These are phyloP conservation scores for Tephrocybe sp. DNA, from an alignment of 768 basidiomycete genomes.

Conservation along the genomic window DNA sequence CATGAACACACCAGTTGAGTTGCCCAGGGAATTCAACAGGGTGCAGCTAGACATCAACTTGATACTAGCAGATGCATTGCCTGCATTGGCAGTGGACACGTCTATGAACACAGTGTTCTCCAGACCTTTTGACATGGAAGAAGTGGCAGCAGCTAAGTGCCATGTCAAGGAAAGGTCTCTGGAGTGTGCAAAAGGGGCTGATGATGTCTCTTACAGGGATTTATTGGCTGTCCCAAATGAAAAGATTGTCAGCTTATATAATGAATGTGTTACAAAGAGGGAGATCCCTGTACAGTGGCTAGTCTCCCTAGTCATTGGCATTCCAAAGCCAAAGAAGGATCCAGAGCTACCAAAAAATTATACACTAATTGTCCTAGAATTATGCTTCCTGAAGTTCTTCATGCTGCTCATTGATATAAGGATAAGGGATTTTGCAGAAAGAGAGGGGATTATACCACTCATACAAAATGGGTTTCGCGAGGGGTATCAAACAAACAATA, in stretches of 20 bases:
- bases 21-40: not conserved
- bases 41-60: not conserved
- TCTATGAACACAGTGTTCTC: constrained; percentile 4
- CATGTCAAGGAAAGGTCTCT: constrained; percentile 3
- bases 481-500: constrained; percentile 20
- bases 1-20: not conserved
- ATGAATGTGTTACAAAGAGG: constrained; percentile 2
- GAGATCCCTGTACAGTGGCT: constrained; percentile 5
- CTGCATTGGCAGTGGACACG: not conserved
- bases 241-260: constrained; percentile 1
- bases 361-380: constrained; percentile 19
- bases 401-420: constrained; percentile 22
- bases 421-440: constrained; percentile 20
- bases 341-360: constrained; percentile 17
- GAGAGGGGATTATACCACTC: not conserved
- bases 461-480: constrained; percentile 30
- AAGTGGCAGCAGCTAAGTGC: constrained; percentile 7
- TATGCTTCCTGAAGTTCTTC: constrained; percentile 22
- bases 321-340: constrained; percentile 19
- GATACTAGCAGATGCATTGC: not conserved
- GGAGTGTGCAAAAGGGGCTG: not conserved
- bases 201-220: constrained; percentile 1
- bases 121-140: not conserved
- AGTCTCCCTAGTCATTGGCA: not conserved
- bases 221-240: constrained; percentile 9